Conservation (phyloP, 495 filamentous ascomycete species). For the Penicillium longicatenatum region DNA sequence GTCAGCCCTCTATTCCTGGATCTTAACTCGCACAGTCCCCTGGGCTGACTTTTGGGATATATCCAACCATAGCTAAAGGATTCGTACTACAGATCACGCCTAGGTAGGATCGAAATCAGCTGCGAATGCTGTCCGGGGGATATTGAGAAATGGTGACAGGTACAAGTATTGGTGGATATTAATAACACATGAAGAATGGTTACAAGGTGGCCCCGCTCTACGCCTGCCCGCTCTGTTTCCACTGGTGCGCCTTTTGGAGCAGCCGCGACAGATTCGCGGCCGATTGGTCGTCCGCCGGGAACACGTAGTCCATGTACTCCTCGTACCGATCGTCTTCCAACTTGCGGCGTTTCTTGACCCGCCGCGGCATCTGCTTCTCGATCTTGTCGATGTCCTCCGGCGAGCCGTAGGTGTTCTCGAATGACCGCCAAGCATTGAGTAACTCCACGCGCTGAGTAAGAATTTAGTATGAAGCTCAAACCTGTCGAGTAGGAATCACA, state of each 20-base stretch:
- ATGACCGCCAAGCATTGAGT: conserved; percentile 87
- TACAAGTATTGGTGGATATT: conserved; percentile 3
- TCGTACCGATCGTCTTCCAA: conserved; percentile 94
- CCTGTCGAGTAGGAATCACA: not conserved
- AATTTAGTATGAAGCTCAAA: conserved; percentile 35
- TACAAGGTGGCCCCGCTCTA: conserved; percentile 3
- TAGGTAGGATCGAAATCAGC: too few relatives aligned
- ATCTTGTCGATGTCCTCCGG: conserved; percentile 79
- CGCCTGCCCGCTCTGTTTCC: conserved; percentile 65
- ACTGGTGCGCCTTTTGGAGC: conserved; percentile 80
- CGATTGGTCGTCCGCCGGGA: conserved; percentile 93
- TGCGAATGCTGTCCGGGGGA: not conserved
- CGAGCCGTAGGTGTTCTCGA: conserved; percentile 82
- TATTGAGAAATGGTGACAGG: not conserved
- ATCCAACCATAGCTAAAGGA: too few relatives aligned
- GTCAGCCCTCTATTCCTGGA: conserved; percentile 11
- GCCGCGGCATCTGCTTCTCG: conserved; percentile 88
- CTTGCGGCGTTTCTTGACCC: conserved; percentile 91
- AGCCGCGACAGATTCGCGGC: conserved; percentile 81
- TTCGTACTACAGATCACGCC: too few relatives aligned
- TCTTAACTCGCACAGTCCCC: too few relatives aligned
- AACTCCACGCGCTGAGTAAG: conserved; percentile 69
- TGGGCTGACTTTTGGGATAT: too few relatives aligned
- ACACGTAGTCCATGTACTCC: conserved; percentile 97
- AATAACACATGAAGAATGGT: conserved; percentile 1